Evolutionary conservation across 306 rosid genomes (phyloP), one percentile per base, ranked within the genome.

Genomic region (Malus sieversii): DNA sequence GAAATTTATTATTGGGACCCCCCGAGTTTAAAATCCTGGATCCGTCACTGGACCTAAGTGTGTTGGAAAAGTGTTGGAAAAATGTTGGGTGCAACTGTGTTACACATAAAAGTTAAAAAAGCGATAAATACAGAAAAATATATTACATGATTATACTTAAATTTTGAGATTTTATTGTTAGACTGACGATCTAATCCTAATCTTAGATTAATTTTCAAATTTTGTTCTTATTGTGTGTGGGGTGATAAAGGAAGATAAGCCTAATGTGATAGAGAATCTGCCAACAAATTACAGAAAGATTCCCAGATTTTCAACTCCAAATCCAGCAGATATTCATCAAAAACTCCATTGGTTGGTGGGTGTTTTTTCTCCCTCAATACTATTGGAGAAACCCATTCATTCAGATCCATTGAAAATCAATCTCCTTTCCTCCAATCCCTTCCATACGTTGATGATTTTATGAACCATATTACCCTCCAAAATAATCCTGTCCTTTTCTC

Each of bases 341-440:
- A 59, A 18, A 22, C 51, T 71, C 9, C 51, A 32, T 70, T 71
- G 32, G 72, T 70, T 71, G 32, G 72, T 15, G 10, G 75, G 25
- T 66, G 16, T 69, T 51, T 48, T 29, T 59, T 46, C 38, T 65
- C 18, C 53, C 15, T 5, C 25, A 7, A 19, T 60, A 9, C 22
- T 9, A 48, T 63, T 70, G 8, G 15, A 69, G 22, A 20, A 51
- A 5, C 3, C 8, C 55, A 2, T 58, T 64, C 75, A 82, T 77
- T 82, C 69, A 73, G 75, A 85, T 85, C 91, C 91, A 85, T 66
- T 78, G 87, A 89, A 96, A 80, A 86, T 87, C 88, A 83, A 88
- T 96, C 99, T 46, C 33, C 9, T 44, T 25, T 68, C 66, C 81
- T 88, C 83, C 71, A 90, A 62, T 77, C 7, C 58, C 92, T 84